Conservation (phyloP, 306 rosid genomes). For the Vigna trinervia region DNA sequence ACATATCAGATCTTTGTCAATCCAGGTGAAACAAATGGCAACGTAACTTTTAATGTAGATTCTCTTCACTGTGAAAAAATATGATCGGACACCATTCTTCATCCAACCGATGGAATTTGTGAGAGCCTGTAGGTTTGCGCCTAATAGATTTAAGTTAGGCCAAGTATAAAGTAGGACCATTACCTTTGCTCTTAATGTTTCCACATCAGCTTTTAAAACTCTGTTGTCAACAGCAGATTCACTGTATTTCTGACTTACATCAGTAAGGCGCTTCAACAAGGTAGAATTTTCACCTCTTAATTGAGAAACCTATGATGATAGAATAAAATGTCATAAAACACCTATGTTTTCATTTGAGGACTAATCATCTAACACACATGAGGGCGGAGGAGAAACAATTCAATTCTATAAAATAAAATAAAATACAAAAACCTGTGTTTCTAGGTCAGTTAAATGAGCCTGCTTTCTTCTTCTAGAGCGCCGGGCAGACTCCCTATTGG, state of each 20-base stretch:
- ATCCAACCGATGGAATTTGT: constrained; percentile 34
- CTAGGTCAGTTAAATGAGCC: constrained; percentile 93
- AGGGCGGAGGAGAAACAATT: background rate
- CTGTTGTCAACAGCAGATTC: constrained; percentile 92
- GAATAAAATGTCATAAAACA: constrained; percentile 45
- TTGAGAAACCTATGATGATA: constrained; percentile 70
- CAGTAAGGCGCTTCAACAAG: constrained; percentile 75
- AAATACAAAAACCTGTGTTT: constrained; percentile 65
- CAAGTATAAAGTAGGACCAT: constrained; percentile 14
- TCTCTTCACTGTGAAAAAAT: constrained; percentile 1
- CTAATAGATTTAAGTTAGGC: constrained; percentile 3
- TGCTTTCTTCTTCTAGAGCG: constrained; percentile 99
- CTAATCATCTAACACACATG: background rate
- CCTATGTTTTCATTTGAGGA: constrained; percentile 9
- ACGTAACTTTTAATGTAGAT: background rate
- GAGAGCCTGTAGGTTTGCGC: constrained; percentile 3
- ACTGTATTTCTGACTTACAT: constrained; percentile 70
- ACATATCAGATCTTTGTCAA: constrained; percentile 16
- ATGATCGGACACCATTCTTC: constrained; percentile 31
- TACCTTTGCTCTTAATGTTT: constrained; percentile 97
- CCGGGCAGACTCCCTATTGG: constrained; percentile 98
- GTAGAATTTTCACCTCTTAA: constrained; percentile 86
- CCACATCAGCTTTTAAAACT: constrained; percentile 88
- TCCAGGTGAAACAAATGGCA: background rate
- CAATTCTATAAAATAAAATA: constrained; percentile 15